Percentiles rank a stretch among this genome's conserved stretches.
phyloP scores from a whole-genome alignment of 345 rosid genomes.

The Heritiera littoralis region DNA sequence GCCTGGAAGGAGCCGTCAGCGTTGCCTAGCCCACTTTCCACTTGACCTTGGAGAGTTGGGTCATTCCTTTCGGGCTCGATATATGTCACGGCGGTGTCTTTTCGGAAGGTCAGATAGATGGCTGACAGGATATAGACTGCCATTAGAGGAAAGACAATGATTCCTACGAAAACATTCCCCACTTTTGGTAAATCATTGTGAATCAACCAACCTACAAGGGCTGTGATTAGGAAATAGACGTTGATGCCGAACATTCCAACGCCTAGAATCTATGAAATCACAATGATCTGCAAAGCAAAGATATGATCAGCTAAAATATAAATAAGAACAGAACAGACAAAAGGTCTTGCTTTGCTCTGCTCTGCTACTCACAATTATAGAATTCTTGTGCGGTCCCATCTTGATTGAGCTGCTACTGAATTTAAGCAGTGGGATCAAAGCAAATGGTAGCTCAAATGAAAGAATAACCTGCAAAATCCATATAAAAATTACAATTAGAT shows the following conservation, averaged over 20 bases:
- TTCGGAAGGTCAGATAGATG: constrained; percentile 50
- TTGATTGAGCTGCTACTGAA: constrained; percentile 65
- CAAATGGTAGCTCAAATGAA: constrained; percentile 75
- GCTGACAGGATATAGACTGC: constrained; percentile 43
- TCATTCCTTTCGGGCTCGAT: constrained; percentile 38
- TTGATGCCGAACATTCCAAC: constrained; percentile 58
- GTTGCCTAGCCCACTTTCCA: constrained; percentile 34
- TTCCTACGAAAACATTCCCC: constrained; percentile 48
- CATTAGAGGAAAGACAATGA: constrained; percentile 58
- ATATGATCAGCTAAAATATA: neutral
- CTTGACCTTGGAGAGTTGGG: neutral
- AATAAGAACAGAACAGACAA: neutral
- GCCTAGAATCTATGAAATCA: constrained; percentile 62
- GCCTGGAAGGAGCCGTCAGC: neutral
- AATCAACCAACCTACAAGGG: constrained; percentile 52
- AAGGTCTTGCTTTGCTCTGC: too few species aligned
- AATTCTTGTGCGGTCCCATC: constrained; percentile 75
- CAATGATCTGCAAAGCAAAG: constrained; percentile 38
- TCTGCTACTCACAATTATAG: constrained; percentile 40
- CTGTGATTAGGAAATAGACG: constrained; percentile 54
- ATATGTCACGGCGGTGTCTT: constrained; percentile 43
- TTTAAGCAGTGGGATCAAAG: constrained; percentile 70
- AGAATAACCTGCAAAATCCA: constrained; percentile 55
- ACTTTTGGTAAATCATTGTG: constrained; percentile 42
- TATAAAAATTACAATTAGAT: too few species aligned